Evolutionary conservation across 2,329 filamentous ascomycete genomes (phyloP).

Genomic region (Botryotinia convoluta): DNA sequence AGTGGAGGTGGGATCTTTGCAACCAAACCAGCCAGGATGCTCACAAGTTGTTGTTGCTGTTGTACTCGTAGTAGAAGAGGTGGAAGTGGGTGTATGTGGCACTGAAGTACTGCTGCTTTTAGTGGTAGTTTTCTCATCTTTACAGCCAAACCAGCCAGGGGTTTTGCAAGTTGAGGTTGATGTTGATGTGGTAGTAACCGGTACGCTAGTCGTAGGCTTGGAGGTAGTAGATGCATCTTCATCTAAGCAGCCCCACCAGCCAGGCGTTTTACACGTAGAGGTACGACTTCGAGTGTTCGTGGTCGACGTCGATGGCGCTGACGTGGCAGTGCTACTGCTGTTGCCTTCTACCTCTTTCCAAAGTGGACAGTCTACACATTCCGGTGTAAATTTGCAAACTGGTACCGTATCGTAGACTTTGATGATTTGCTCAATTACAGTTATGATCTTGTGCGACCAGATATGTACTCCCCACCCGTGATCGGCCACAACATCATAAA

Average conservation of each 20-base stretch:
- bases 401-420: constrained; percentile 79
- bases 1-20: constrained; percentile 48
- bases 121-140: constrained; percentile 48
- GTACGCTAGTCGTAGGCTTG: constrained; percentile 30
- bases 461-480: constrained; percentile 90
- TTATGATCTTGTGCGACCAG: constrained; percentile 84
- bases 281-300: constrained; percentile 69
- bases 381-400: constrained; percentile 68
- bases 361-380: constrained; percentile 84
- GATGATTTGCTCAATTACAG: constrained; percentile 84
- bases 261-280: constrained; percentile 83
- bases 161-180: constrained; percentile 42
- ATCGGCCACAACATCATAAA: constrained; percentile 89
- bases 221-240: constrained; percentile 30
- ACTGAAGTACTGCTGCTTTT: constrained; percentile 36
- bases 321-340: constrained; percentile 69
- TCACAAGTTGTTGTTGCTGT: constrained; percentile 39
- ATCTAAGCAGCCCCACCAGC: constrained; percentile 66
- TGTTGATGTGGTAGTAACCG: constrained; percentile 29
- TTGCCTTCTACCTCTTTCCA: constrained; percentile 82
- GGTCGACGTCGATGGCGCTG: constrained; percentile 45
- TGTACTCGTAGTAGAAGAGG: constrained; percentile 22
- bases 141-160: constrained; percentile 48
- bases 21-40: constrained; percentile 47
- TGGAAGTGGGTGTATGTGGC: constrained; percentile 20